Base-by-base conservation (phyloP, 306 rosid species). In the Arachis hypogaea region DNA sequence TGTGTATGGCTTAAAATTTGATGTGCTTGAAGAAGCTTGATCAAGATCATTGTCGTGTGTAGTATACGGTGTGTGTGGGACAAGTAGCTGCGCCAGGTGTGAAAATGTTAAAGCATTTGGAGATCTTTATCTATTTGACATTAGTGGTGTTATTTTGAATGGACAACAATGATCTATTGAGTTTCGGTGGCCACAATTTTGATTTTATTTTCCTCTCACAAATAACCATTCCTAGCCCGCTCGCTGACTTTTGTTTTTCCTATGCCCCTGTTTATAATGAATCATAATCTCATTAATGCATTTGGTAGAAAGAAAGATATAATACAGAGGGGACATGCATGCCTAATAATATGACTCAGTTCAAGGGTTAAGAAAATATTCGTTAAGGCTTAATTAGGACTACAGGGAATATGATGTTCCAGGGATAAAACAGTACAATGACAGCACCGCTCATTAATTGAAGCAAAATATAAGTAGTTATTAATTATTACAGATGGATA, bases 131-230 rank as follows among this genome's bases (percentile, higher is more conserved):
- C 11, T 55, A 16, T 60, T 45, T 63, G 43, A 68, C 75, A 16
- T 50, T 56, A 11, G 41, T 56, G 38, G 22, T 52, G 52, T 18
- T 22, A 36, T 75, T 66, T 51, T 38, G 62, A 30, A 57, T 11
- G 22, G 78, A 59, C 67, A 60, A 67, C 11, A 22, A 22, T 22
- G 52, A 52, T 50, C 75, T 42, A 59, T 46, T 28, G 11, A 50
- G 16, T 16, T 30, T 30, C 11, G 50, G 38, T 7, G 50, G 71
- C 83, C 83, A 40, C 79, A 73, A 51, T 7, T 59, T 12, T 50
- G 22, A 28, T 71, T 49, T 64, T 4, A 51, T 6, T 9, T 16
- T 22, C 7, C 47, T 49, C 41, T 64, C 29, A 64, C 45, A 11
- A 64, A 11, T 40, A n/a, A 50, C 18, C 33, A 63, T 71, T 59